Evolutionary conservation across 73 alveolate genomes (phyloP), one percentile per base, ranked within the genome.

Genomic region (Symbiodinium pilosum): DNA sequence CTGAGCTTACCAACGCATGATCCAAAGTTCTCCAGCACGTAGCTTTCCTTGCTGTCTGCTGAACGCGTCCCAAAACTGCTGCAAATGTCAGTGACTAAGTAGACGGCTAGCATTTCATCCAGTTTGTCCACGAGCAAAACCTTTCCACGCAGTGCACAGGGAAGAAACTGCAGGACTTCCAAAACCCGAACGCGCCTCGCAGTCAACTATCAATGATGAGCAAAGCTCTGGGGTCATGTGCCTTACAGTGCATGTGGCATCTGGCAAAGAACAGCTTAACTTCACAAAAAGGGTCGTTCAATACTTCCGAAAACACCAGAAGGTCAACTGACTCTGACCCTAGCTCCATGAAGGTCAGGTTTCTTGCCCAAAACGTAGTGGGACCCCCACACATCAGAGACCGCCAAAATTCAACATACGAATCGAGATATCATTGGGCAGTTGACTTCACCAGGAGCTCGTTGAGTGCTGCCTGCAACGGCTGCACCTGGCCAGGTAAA

Each of bases 141-240:
- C 97, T 91, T 20, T 14, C n/a, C n/a, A 11, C 2, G 34, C 18
- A 75, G 47, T 75, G 64, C 64, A 11, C 64, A 11, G 64, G 32
- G 6, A 8, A 56, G 32, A 16, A 56, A 56, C n/a, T n/a, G n/a
- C n/a, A n/a, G n/a, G n/a, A n/a, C 64, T 16, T 47, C 64, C 24
- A 30, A 20, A 4, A 1, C 16, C 32, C 54, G 52, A 81, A 51
- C 34, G 26, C 30, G 92, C 98, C 98, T 77, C 98, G 83, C 92
- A 73, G 69, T 93, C 92, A 38, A 93, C 92, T 43, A 93, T 93
- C 93, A 93, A 43, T 47, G 92, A 44, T 32, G 98, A 93, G 44
- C 98, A 93, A 26, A 93, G 98, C 84, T 93, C 98, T 36, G 98
- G 98, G 26, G 98, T 93, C 98, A 93, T 93, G 98, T 93, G 98